These are phyloP conservation scores for Phlebopus sp. DNA, from an alignment of 1,284 basidiomycete species.

Conservation along the genomic window DNA sequence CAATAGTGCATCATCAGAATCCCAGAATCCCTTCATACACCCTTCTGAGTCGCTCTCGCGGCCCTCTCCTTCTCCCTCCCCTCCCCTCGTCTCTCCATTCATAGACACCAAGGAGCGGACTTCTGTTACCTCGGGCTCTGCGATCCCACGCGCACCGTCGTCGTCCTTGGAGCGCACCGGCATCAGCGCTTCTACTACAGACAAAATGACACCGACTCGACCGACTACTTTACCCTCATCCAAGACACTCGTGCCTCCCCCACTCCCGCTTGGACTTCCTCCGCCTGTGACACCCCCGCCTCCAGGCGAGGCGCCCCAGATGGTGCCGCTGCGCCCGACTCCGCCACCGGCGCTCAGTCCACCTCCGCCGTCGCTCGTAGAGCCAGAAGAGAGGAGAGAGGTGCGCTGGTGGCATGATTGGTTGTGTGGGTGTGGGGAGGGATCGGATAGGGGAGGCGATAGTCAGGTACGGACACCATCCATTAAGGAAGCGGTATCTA, in stretches of 20 bases:
- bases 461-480: constrained; percentile 52
- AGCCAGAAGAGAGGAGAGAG: constrained; percentile 26
- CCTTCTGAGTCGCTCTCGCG: constrained; percentile 33
- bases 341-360: constrained; percentile 35
- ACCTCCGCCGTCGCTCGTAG: constrained; percentile 8
- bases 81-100: constrained; percentile 43
- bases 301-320: constrained; percentile 23
- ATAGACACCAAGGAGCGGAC: constrained; percentile 35
- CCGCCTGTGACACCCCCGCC: constrained; percentile 57
- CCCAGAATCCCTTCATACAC: constrained; percentile 52
- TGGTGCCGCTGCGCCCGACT: constrained; percentile 40
- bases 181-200: constrained; percentile 9
- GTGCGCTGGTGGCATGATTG: constrained; percentile 79
- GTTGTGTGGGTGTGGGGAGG: constrained; percentile 75
- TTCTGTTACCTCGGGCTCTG: constrained; percentile 31
- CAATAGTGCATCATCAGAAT: constrained; percentile 18
- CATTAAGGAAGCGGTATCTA: neutral
- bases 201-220: neutral
- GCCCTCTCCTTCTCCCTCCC: constrained; percentile 12
- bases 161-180: constrained; percentile 8
- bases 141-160: neutral
- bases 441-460: constrained; percentile 64
- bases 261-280: constrained; percentile 56
- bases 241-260: constrained; percentile 36
- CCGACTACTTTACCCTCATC: constrained; percentile 23